Percentiles rank a stretch among this genome's conserved stretches.
Evolutionary conservation across 805 yeast genomes (phyloP).

Genomic region (Wickerhamiella allomyrinae): DNA sequence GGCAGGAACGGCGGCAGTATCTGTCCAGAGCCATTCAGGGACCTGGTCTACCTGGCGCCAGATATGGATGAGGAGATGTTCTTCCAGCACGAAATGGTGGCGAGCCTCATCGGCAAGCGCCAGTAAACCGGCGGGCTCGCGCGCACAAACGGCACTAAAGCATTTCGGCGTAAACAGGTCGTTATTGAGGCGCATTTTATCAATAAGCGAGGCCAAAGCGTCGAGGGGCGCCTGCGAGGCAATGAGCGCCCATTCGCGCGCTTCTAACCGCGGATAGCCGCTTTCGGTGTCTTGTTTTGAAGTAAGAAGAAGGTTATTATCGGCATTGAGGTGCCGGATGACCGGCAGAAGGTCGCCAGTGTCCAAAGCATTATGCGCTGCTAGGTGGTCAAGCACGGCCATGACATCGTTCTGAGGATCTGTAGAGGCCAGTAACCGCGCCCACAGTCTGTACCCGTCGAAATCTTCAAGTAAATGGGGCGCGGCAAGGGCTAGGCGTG

Average conservation of each 20-base stretch:
- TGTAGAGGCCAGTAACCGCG: not conserved
- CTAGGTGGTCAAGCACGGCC: not conserved
- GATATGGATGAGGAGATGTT: not conserved
- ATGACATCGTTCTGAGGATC: not conserved
- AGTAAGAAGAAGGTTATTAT: not conserved
- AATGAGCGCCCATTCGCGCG: slow-evolving; percentile 1
- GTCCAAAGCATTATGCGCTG: not conserved
- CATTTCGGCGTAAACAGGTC: not conserved
- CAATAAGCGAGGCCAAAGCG: not conserved
- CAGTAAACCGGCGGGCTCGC: not conserved
- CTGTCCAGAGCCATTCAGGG: not conserved
- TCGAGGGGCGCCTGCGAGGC: not conserved
- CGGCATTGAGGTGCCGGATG: not conserved
- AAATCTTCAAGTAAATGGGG: not conserved
- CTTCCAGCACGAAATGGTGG: not conserved
- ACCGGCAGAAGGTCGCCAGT: not conserved
- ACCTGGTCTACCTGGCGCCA: not conserved
- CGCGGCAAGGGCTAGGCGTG: not conserved
- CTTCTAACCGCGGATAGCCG: not conserved
- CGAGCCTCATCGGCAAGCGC: not conserved
- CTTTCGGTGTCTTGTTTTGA: not conserved
- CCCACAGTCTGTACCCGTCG: not conserved
- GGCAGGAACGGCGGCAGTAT: not conserved
- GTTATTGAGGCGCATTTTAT: not conserved
- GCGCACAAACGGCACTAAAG: not conserved